These are phyloP conservation scores for Metarhizium rileyi DNA, from an alignment of 2,329 filamentous ascomycete genomes.

Conservation along the genomic window DNA sequence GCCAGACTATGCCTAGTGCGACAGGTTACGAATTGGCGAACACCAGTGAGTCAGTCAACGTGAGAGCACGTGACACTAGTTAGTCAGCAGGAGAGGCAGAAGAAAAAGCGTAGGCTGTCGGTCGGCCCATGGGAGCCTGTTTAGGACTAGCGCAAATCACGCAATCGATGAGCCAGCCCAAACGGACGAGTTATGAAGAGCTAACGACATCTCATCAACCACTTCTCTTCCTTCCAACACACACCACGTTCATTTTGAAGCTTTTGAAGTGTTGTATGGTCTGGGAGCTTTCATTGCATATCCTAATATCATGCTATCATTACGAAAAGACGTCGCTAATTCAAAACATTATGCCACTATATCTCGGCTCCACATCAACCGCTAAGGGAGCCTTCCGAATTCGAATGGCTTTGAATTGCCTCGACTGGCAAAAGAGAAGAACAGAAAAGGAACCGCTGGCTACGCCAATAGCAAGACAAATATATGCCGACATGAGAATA, in stretches of 20 bases:
- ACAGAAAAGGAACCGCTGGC: conserved; percentile 6
- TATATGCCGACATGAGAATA: neutral
- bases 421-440: neutral
- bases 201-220: conserved; percentile 11
- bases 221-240: conserved; percentile 11
- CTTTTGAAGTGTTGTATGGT: conserved; percentile 4
- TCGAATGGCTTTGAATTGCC: neutral
- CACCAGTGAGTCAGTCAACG: neutral
- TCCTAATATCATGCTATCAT: conserved; percentile 10
- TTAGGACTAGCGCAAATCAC: conserved; percentile 22
- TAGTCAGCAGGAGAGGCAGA: neutral
- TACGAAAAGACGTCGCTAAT: conserved; percentile 3
- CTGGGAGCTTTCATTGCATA: conserved; percentile 13
- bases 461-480: neutral
- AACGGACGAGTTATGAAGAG: conserved; percentile 10
- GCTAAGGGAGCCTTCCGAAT: neutral
- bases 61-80: conserved; percentile 2
- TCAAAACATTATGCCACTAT: neutral
- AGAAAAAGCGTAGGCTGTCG: neutral
- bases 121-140: conserved; percentile 1
- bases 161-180: conserved; percentile 20
- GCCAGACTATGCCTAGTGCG: neutral
- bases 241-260: conserved; percentile 8
- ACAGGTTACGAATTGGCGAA: neutral
- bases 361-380: neutral